Percentiles rank a stretch among this genome's conserved stretches.
Evolutionary conservation across 768 basidiomycete genomes (phyloP).

Genomic region (Suillus occidentalis): DNA sequence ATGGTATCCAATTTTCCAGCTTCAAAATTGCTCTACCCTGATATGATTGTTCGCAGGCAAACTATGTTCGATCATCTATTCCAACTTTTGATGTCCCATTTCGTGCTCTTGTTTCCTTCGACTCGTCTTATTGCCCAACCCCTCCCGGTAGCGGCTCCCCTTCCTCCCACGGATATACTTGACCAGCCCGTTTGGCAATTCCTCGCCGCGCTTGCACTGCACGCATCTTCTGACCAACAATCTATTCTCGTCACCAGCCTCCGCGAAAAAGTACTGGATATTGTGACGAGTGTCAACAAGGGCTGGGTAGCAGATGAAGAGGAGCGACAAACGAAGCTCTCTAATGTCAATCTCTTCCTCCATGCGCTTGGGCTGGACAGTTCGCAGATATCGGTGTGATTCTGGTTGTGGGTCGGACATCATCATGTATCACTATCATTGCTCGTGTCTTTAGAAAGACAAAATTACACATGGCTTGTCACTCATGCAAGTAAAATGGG

Average conservation of each 20-base stretch:
- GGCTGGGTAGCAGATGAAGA: constrained; percentile 73
- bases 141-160: constrained; percentile 28
- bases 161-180: constrained; percentile 55
- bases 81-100: constrained; percentile 71
- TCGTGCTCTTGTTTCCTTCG: constrained; percentile 87
- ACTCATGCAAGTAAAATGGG: neutral
- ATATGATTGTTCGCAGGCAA: constrained; percentile 53
- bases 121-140: constrained; percentile 60
- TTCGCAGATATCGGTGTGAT: constrained; percentile 64
- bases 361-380: constrained; percentile 74
- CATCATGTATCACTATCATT: constrained; percentile 3
- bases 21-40: neutral
- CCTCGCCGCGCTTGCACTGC: constrained; percentile 84
- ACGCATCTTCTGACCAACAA: constrained; percentile 85
- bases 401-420: neutral
- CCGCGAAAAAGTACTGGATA: constrained; percentile 92
- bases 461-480: constrained; percentile 7
- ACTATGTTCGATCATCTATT: constrained; percentile 87
- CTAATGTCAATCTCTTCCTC: constrained; percentile 91
- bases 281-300: constrained; percentile 77
- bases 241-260: constrained; percentile 80
- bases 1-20: constrained; percentile 50
- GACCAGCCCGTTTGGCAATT: constrained; percentile 97
- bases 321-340: constrained; percentile 73
- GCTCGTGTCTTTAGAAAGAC: neutral